phyloP scores from a whole-genome alignment of 2,329 filamentous ascomycete genomes.

The Xylariaceae sp. region DNA sequence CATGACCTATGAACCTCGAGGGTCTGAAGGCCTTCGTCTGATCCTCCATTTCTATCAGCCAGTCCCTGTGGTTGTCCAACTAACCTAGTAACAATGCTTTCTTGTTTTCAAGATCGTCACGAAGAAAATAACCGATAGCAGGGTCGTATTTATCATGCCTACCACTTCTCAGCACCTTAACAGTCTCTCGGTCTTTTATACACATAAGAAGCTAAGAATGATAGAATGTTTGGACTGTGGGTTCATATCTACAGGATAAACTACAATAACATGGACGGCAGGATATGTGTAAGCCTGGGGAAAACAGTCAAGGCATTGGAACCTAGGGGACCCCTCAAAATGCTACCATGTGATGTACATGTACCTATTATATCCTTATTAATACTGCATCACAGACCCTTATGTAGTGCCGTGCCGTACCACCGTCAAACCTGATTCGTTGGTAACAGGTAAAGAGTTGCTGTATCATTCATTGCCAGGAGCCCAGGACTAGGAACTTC shows the following conservation, averaged over 20 bases:
- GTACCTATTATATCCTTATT: constrained; percentile 4
- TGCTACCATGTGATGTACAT: constrained; percentile 14
- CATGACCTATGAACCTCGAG: not conserved
- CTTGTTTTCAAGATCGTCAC: not conserved
- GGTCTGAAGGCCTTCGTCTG: not conserved
- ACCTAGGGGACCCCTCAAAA: constrained; percentile 18
- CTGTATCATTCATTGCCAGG: constrained; percentile 22
- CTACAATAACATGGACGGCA: not conserved
- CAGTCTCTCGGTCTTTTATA: not conserved
- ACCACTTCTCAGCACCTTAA: not conserved
- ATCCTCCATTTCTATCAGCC: not conserved
- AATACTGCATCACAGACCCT: constrained; percentile 13
- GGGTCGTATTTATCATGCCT: not conserved
- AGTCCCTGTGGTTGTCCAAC: not conserved
- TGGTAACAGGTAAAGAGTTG: constrained; percentile 4
- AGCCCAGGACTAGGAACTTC: constrained; percentile 11
- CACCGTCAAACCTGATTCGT: constrained; percentile 17
- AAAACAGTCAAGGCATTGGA: constrained; percentile 11
- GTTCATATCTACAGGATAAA: not conserved
- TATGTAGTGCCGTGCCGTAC: constrained; percentile 2
- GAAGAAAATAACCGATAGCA: not conserved
- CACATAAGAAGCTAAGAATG: constrained; percentile 5
- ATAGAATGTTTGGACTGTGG: constrained; percentile 2
- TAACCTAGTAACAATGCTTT: not conserved
- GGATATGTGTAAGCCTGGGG: not conserved